Base-by-base conservation (phyloP, 768 basidiomycete species). In the Boletus bicolor region DNA sequence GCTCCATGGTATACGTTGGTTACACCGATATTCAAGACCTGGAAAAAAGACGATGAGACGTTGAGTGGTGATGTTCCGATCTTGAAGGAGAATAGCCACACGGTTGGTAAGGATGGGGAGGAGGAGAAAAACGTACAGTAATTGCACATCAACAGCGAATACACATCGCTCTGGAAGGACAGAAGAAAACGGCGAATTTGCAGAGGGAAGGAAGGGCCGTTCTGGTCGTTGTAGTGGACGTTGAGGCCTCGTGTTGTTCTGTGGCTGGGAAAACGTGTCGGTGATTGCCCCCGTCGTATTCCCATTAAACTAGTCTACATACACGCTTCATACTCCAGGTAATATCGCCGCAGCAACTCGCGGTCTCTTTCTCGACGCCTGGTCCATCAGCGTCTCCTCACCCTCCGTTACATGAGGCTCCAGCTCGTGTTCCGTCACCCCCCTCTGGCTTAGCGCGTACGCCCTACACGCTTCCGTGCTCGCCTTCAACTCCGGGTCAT, bases 381-480 rank as follows among this genome's bases (percentile, higher is more conserved):
- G 63, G 30, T 72, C 61, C 51, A 68, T 75, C 46, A 88, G 60
- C 51, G 83, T 82, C 62, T 77, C 78, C 59, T 84, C 83, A 2
- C 81, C 84, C 12, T 76, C 77, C 11, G 64, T 63, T 7, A 76
- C 74, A 73, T 86, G 80, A 28, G 88, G 89, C 75, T 87, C 75
- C 48, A 89, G 65, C 54, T 89, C 86, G 14, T 84, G 79, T 66
- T 75, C 72, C 45, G 70, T 72, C 5, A 87, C 77, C 0, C 85
- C 87, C n/a, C 89, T 73, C 62, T 78, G 71, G 54, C 76, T 76
- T 57, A 84, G 53, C 17, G 85, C 87, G 68, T 89, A 90, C 39
- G 75, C 77, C 62, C 86, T 72, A 65, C 87, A 89, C 45, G 83
- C 85, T 54, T 87, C 84, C 54, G 77, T 72, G 67, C 87, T 89